A percentile compares a stretch with the other conserved stretches of the same genome.
Evolutionary conservation across 257 asterid genomes (phyloP).

Genomic region (Plectranthus barbatus): DNA sequence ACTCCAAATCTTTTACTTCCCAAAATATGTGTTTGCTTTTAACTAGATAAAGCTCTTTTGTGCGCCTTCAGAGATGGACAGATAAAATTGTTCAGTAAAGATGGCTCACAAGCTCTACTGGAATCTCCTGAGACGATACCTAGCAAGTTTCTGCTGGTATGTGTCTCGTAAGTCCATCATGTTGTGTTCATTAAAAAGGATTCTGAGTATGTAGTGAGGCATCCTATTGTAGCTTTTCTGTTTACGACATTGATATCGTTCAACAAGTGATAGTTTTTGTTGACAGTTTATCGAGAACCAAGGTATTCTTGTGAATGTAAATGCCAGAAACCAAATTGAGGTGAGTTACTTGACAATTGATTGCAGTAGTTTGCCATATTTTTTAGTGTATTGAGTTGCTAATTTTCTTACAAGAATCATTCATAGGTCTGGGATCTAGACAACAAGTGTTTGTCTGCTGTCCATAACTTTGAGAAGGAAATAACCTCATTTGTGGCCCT

Average conservation of each 20-base stretch:
- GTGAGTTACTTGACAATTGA: slow-evolving; percentile 25
- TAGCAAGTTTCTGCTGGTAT: slow-evolving; percentile 68
- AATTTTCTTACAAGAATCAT: slow-evolving; percentile 9
- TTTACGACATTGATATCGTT: slow-evolving; percentile 6
- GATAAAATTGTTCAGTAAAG: slow-evolving; percentile 73
- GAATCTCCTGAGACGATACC: slow-evolving; percentile 56
- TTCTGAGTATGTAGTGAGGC: background rate
- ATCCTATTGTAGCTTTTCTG: background rate
- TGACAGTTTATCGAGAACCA: slow-evolving; percentile 76
- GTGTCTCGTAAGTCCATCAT: background rate
- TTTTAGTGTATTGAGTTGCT: background rate
- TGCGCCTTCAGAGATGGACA: slow-evolving; percentile 62
- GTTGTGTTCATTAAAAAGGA: background rate
- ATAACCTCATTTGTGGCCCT: slow-evolving; percentile 55
- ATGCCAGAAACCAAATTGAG: slow-evolving; percentile 70
- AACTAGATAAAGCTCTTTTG: slow-evolving; percentile 1
- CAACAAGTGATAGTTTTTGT: slow-evolving; percentile 12
- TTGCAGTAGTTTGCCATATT: background rate
- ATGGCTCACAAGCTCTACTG: slow-evolving; percentile 62
- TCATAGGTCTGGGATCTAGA: slow-evolving; percentile 85
- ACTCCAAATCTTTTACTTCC: background rate
- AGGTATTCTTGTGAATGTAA: slow-evolving; percentile 57
- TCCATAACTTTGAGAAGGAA: slow-evolving; percentile 50
- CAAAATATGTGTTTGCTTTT: background rate
- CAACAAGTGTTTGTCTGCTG: slow-evolving; percentile 41